Conservation (phyloP, 2,329 filamentous ascomycete genomes). For the Exophiala oligosperma region DNA sequence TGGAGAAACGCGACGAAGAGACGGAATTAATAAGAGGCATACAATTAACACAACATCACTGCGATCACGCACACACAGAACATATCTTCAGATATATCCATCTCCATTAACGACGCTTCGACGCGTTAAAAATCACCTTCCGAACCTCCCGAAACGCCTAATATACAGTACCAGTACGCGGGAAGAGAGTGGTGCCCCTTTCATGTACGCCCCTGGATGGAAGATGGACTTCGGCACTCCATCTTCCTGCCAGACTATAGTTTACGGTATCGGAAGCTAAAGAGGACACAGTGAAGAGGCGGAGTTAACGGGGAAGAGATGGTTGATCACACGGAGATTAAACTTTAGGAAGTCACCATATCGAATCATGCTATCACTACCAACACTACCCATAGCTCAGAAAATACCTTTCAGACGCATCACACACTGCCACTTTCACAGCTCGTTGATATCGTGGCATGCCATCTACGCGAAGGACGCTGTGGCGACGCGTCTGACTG, state of each 20-base stretch:
- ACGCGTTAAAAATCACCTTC: too few species aligned
- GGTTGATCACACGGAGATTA: not conserved
- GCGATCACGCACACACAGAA: too few species aligned
- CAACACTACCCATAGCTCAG: conserved; percentile 3
- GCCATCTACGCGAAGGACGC: too few species aligned
- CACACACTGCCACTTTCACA: not conserved
- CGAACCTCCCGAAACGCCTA: too few species aligned
- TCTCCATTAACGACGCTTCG: too few species aligned
- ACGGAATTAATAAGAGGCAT: too few species aligned
- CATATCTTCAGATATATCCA: too few species aligned
- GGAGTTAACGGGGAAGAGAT: conserved; percentile 1
- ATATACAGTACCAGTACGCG: too few species aligned
- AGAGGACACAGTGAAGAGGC: not conserved
- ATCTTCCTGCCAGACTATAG: conserved; percentile 5
- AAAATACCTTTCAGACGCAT: not conserved
- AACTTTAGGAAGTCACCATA: not conserved
- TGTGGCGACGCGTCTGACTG: not conserved
- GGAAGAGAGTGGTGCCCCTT: too few species aligned
- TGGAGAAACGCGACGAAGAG: too few species aligned
- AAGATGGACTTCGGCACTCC: not conserved
- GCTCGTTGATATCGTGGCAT: not conserved
- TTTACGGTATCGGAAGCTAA: conserved; percentile 1
- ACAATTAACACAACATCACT: too few species aligned
- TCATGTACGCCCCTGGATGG: too few species aligned
- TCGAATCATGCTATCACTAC: not conserved